Percentiles rank a stretch among this genome's conserved stretches.
Conservation (phyloP, 23 red algal genomes). For the Chondrus crispus region DNA sequence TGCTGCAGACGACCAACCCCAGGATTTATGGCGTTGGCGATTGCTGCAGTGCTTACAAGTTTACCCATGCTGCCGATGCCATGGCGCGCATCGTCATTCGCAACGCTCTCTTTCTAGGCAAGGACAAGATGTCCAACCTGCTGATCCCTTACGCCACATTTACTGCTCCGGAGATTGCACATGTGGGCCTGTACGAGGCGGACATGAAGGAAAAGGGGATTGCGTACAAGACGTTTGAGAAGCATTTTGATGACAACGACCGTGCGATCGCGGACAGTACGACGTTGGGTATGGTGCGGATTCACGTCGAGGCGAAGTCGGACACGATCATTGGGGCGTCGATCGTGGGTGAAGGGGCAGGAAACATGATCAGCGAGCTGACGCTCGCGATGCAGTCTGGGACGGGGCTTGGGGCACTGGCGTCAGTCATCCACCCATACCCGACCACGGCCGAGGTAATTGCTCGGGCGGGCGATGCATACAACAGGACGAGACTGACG, state of each 20-base stretch:
- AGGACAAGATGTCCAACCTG: conserved; percentile 63
- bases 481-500: conserved; percentile 65
- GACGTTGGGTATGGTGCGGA: conserved; percentile 62
- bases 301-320: conserved; percentile 57
- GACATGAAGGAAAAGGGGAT: conserved; percentile 69
- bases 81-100: conserved; percentile 81
- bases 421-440: conserved; percentile 78
- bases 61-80: conserved; percentile 76
- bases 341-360: conserved; percentile 52
- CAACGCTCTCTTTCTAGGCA: conserved; percentile 75
- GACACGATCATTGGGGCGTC: conserved; percentile 67
- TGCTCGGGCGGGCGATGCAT: conserved; percentile 60
- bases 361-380: conserved; percentile 76
- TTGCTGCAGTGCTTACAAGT: conserved; percentile 58
- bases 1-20: conserved; percentile 58
- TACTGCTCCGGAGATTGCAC: conserved; percentile 68
- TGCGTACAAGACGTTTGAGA: conserved; percentile 65
- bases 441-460: conserved; percentile 75
- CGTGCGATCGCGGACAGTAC: conserved; percentile 71
- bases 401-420: conserved; percentile 67
- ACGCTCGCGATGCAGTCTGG: conserved; percentile 65
- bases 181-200: conserved; percentile 66
- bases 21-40: conserved; percentile 58
- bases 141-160: conserved; percentile 73
- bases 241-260: conserved; percentile 75